phyloP scores from a whole-genome alignment of 2,329 filamentous ascomycete genomes.

The Calonectria henricotiae region DNA sequence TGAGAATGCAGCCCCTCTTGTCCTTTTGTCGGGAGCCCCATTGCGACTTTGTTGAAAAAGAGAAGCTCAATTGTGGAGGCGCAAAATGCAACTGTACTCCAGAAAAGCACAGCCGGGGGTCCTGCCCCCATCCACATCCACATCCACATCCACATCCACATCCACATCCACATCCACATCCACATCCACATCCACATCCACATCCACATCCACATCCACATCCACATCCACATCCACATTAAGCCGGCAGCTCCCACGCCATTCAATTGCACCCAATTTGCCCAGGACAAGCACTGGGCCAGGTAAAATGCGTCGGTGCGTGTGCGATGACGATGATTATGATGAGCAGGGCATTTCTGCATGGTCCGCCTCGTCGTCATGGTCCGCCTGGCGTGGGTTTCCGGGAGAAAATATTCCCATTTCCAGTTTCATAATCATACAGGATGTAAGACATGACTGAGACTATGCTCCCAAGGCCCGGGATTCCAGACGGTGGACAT shows the following conservation, averaged over 20 bases:
- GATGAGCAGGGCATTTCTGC: neutral
- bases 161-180: constrained; percentile 24
- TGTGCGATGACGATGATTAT: constrained; percentile 24
- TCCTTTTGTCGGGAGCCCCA: constrained; percentile 1
- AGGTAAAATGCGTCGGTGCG: neutral
- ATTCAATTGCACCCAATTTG: constrained; percentile 16
- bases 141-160: constrained; percentile 27
- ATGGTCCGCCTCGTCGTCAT: constrained; percentile 20
- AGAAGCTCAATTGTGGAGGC: constrained; percentile 30
- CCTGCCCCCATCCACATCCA: constrained; percentile 10
- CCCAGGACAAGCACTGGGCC: constrained; percentile 6
- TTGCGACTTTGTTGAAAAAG: constrained; percentile 20
- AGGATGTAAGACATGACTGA: constrained; percentile 46
- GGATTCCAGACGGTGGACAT: constrained; percentile 32
- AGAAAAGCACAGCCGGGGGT: constrained; percentile 12
- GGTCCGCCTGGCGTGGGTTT: neutral
- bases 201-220: constrained; percentile 26
- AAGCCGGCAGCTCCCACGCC: constrained; percentile 20
- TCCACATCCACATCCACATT: constrained; percentile 25
- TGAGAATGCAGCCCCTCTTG: neutral
- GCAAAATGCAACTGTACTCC: constrained; percentile 21
- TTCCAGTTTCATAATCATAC: constrained; percentile 39
- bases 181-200: constrained; percentile 25
- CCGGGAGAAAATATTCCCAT: constrained; percentile 11
- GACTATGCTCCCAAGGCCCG: constrained; percentile 39